A percentile compares a stretch with the other conserved stretches of the same genome.
phyloP scores from a whole-genome alignment of 176 grass and related monocot species.

The Canna indica region DNA sequence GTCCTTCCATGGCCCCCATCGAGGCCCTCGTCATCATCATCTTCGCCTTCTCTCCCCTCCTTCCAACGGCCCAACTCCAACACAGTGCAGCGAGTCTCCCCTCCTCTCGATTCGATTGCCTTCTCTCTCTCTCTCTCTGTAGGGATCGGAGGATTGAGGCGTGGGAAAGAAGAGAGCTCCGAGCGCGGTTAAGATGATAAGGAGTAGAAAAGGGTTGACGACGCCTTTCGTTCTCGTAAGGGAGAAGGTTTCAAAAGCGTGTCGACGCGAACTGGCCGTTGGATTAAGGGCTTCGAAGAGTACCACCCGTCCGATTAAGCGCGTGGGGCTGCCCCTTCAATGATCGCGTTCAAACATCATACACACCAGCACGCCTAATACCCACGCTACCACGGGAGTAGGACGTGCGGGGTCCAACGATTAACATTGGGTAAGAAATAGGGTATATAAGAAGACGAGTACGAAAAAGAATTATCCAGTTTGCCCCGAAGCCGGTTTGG shows the following conservation, averaged over 20 bases:
- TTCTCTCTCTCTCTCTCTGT: background rate
- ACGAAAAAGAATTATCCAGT: no score
- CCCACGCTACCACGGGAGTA: no score
- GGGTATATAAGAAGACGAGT: no score
- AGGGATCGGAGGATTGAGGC: background rate
- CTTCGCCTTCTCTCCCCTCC: background rate
- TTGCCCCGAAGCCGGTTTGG: no score
- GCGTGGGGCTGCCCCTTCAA: background rate
- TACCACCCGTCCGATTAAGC: background rate
- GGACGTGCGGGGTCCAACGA: no score
- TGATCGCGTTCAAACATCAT: no score
- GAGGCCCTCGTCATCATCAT: conserved; percentile 19
- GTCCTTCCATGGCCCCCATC: conserved; percentile 7
- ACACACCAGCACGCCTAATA: no score
- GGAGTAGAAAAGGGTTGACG: background rate
- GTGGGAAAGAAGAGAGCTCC: background rate
- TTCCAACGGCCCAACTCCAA: background rate
- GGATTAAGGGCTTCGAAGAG: background rate
- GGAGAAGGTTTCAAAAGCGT: conserved; percentile 3
- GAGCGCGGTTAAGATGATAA: background rate
- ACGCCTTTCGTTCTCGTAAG: background rate
- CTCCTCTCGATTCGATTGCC: background rate
- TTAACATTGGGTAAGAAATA: no score
- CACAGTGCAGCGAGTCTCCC: background rate
- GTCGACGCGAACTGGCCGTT: background rate